These are phyloP conservation scores for Botrytis sinoallii DNA, from an alignment of 2,329 filamentous ascomycete species.

Conservation along the genomic window DNA sequence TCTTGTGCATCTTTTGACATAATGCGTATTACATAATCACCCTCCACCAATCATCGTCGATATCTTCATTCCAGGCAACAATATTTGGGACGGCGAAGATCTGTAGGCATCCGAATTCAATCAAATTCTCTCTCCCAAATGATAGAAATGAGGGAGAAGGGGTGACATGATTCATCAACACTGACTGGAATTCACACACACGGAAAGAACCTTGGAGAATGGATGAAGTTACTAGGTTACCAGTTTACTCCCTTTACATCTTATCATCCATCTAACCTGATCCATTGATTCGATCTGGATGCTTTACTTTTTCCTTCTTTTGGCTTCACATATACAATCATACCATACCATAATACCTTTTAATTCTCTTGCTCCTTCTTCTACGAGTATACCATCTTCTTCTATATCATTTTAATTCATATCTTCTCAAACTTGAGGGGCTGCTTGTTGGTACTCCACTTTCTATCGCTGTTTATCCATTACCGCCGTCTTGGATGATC, in stretches of 20 bases:
- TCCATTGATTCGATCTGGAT: background rate
- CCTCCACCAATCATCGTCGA: background rate
- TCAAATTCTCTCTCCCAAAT: background rate
- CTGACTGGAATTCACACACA: too few species aligned
- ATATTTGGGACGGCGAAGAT: constrained; percentile 24
- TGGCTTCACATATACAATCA: background rate
- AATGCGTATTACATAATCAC: background rate
- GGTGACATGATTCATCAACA: background rate
- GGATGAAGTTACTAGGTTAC: background rate
- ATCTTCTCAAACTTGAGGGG: background rate
- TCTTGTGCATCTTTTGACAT: background rate
- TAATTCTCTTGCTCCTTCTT: background rate
- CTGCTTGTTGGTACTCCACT: background rate
- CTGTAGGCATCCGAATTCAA: constrained; percentile 23
- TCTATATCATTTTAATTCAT: background rate
- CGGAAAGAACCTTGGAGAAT: too few species aligned
- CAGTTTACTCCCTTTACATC: too few species aligned
- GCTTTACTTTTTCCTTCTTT: background rate
- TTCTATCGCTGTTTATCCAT: background rate
- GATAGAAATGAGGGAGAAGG: too few species aligned
- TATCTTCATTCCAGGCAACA: constrained; percentile 26
- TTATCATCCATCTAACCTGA: background rate
- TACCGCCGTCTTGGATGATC: background rate
- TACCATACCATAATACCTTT: background rate
- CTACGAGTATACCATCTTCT: too few species aligned